Conservation (phyloP, 164 flowering plant genomes). For the Vitis cinerea region DNA sequence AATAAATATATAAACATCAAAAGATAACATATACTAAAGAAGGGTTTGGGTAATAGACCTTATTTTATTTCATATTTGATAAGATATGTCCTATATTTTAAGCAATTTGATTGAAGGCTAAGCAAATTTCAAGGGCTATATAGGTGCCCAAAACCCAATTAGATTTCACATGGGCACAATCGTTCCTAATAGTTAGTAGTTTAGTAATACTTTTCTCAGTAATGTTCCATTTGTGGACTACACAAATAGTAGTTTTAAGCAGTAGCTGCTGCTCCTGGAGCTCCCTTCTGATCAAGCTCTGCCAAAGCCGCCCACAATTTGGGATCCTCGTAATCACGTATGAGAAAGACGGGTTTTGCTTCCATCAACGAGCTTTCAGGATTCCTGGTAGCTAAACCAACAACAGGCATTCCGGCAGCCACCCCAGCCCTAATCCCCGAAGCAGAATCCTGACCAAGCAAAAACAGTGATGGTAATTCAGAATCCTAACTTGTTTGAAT, state of each 20-base stretch:
- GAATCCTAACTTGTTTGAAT: too few relatives aligned
- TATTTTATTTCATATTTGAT: not conserved
- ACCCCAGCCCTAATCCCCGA: conserved; percentile 95
- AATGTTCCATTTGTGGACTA: too few relatives aligned
- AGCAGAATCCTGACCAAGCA: conserved; percentile 67
- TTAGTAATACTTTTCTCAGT: not conserved
- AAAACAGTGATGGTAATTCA: conserved; percentile 8
- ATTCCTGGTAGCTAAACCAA: conserved; percentile 76
- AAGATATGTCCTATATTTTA: not conserved
- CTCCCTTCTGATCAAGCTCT: conserved; percentile 48
- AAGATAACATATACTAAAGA: too few relatives aligned
- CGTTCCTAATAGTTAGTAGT: not conserved
- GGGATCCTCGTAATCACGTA: conserved; percentile 75
- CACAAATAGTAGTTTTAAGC: conserved; percentile 5
- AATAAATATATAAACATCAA: not conserved
- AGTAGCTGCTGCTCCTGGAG: not conserved
- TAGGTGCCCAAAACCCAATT: too few relatives aligned
- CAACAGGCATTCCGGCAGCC: conserved; percentile 90
- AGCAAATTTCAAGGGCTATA: too few relatives aligned
- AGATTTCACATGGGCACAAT: too few relatives aligned
- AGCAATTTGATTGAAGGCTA: too few relatives aligned
- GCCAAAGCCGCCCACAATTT: conserved; percentile 82
- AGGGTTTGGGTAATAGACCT: too few relatives aligned
- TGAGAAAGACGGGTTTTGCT: conserved; percentile 76
- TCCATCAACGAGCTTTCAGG: conserved; percentile 63